These are phyloP conservation scores for Cercophora newfieldiana DNA, from an alignment of 495 filamentous ascomycete genomes.

Conservation along the genomic window DNA sequence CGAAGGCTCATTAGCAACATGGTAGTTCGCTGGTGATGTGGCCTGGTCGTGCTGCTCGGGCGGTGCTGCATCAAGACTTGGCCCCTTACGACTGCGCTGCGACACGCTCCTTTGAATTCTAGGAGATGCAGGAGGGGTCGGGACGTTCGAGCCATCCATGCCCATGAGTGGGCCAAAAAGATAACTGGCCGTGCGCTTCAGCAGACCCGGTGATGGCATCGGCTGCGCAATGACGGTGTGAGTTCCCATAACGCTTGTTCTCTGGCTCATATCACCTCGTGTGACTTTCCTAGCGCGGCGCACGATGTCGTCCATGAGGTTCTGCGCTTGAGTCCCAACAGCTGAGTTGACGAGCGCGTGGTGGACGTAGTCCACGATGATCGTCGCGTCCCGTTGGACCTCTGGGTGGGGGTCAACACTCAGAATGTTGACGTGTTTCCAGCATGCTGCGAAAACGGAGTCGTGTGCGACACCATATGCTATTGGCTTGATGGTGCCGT, in stretches of 20 bases:
- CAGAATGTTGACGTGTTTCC: conserved; percentile 88
- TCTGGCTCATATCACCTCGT: conserved; percentile 49
- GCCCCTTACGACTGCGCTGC: conserved; percentile 50
- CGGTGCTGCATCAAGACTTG: conserved; percentile 62
- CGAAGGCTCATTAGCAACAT: conserved; percentile 71
- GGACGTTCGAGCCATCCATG: conserved; percentile 34
- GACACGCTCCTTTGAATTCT: conserved; percentile 44
- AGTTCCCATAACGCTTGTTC: conserved; percentile 43
- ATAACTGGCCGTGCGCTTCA: conserved; percentile 56
- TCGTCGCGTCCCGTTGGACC: conserved; percentile 77
- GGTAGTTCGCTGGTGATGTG: conserved; percentile 67
- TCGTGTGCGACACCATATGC: conserved; percentile 70
- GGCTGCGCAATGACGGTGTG: conserved; percentile 41
- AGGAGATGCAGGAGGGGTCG: conserved; percentile 37
- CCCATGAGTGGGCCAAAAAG: conserved; percentile 60
- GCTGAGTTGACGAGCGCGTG: conserved; percentile 72
- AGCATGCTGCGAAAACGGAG: conserved; percentile 86
- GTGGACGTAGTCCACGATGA: conserved; percentile 83
- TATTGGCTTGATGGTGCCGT: conserved; percentile 50
- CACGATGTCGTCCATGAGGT: conserved; percentile 72
- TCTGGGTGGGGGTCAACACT: conserved; percentile 95
- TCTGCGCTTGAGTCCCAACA: conserved; percentile 66
- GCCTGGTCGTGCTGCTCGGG: conserved; percentile 77
- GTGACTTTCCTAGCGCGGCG: conserved; percentile 52
- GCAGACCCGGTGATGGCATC: conserved; percentile 46